phyloP scores from a whole-genome alignment of 2,329 filamentous ascomycete genomes.

The Curvularia verruculosa region DNA sequence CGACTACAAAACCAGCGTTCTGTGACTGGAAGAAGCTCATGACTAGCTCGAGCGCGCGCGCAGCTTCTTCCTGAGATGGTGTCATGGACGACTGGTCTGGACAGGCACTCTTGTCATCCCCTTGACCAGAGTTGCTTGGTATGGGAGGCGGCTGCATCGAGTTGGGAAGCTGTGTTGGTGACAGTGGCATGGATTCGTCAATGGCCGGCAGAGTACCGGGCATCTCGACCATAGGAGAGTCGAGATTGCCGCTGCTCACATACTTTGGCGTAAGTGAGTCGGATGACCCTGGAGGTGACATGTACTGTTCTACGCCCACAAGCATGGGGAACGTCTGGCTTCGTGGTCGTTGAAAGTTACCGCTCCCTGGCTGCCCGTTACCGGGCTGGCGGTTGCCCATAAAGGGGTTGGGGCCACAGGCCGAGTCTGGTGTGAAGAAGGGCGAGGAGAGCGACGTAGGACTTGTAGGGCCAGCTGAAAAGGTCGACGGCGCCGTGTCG shows the following conservation, averaged over 20 bases:
- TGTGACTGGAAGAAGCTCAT: conserved; percentile 80
- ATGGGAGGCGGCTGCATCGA: conserved; percentile 56
- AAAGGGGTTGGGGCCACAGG: conserved; percentile 67
- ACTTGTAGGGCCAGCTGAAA: conserved; percentile 74
- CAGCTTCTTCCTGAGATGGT: conserved; percentile 84
- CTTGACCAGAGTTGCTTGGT: conserved; percentile 47
- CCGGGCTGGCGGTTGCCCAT: conserved; percentile 58
- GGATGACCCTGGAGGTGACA: conserved; percentile 57
- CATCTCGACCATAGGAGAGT: conserved; percentile 59
- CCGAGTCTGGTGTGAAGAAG: conserved; percentile 79
- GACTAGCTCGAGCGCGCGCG: conserved; percentile 79
- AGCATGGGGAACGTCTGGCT: conserved; percentile 86
- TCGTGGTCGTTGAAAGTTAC: conserved; percentile 74
- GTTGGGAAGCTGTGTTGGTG: conserved; percentile 45
- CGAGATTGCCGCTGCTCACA: conserved; percentile 53
- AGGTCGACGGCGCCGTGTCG: conserved; percentile 68
- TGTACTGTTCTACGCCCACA: conserved; percentile 64
- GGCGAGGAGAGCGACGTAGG: conserved; percentile 75
- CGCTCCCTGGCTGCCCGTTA: conserved; percentile 54
- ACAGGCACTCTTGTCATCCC: conserved; percentile 28
- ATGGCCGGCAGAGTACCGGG: conserved; percentile 47
- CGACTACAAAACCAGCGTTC: conserved; percentile 70
- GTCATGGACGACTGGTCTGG: conserved; percentile 58
- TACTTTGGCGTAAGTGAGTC: conserved; percentile 64
- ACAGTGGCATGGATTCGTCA: conserved; percentile 50